These are phyloP conservation scores for Striga asiatica DNA, from an alignment of 257 asterid genomes.

Conservation along the genomic window DNA sequence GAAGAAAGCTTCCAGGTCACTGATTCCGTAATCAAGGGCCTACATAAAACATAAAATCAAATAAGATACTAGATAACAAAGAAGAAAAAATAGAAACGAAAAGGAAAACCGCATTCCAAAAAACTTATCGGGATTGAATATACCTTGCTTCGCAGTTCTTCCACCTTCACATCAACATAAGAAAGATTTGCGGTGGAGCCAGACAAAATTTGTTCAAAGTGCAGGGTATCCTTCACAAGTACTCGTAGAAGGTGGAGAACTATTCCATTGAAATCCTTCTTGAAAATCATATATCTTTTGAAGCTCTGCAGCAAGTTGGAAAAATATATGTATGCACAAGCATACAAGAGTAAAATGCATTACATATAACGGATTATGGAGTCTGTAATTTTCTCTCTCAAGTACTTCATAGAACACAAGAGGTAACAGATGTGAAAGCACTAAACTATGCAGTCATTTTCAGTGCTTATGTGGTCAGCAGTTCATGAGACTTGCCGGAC, in stretches of 20 bases:
- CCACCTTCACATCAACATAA: conserved; percentile 66
- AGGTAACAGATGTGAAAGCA: too few species aligned
- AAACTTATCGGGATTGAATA: neutral
- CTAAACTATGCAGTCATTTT: too few species aligned
- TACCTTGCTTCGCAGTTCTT: conserved; percentile 86
- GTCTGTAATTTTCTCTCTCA: too few species aligned
- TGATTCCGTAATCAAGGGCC: conserved; percentile 76
- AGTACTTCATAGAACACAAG: too few species aligned
- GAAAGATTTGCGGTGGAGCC: conserved; percentile 42
- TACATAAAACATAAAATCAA: conserved; percentile 21
- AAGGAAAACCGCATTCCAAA: too few species aligned
- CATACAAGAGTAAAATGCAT: too few species aligned
- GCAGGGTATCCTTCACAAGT: conserved; percentile 65
- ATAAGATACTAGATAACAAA: neutral
- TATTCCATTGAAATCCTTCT: conserved; percentile 73
- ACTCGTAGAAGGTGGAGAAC: conserved; percentile 71
- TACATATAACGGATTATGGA: too few species aligned
- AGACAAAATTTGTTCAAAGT: conserved; percentile 52
- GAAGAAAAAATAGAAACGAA: neutral
- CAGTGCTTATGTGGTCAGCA: too few species aligned
- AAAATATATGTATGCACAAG: neutral
- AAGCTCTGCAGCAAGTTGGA: conserved; percentile 59
- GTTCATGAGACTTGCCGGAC: too few species aligned
- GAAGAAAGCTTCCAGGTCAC: conserved; percentile 74
- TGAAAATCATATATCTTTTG: conserved; percentile 76